Evolutionary conservation across 2,329 filamentous ascomycete genomes (phyloP).

Genomic region (Amauroascus niger): DNA sequence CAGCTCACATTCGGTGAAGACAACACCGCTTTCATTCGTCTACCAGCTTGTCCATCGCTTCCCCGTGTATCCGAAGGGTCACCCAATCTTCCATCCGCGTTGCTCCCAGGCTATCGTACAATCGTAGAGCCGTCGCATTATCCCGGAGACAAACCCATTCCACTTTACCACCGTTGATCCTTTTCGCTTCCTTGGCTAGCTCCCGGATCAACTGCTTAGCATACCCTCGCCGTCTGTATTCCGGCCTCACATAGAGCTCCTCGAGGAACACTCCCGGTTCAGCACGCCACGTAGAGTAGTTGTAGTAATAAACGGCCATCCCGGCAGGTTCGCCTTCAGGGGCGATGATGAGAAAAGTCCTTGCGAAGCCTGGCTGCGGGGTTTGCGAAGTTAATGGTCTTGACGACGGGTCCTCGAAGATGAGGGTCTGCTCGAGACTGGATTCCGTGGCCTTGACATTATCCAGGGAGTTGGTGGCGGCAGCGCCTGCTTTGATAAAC

Average conservation of each 20-base stretch:
- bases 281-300: slow-evolving; percentile 4
- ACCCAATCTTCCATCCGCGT: slow-evolving; percentile 4
- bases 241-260: slow-evolving; percentile 2
- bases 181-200: neutral
- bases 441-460: slow-evolving; percentile 2
- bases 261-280: neutral
- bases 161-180: neutral
- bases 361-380: neutral
- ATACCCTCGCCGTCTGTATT: slow-evolving; percentile 4
- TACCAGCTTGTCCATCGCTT: neutral
- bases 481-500: slow-evolving; percentile 5
- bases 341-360: neutral
- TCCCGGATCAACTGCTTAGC: slow-evolving; percentile 2
- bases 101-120: slow-evolving; percentile 3
- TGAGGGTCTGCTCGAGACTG: neutral
- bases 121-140: slow-evolving; percentile 1
- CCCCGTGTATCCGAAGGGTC: neutral
- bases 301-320: slow-evolving; percentile 7
- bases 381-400: neutral
- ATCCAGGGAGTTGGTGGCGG: slow-evolving; percentile 1
- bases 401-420: neutral
- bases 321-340: neutral
- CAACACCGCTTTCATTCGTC: neutral
- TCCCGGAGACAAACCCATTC: slow-evolving; percentile 5
- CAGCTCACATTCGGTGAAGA: no score